Evolutionary conservation across 805 yeast genomes (phyloP).

Genomic region (Maudiozyma serrabonitensis): DNA sequence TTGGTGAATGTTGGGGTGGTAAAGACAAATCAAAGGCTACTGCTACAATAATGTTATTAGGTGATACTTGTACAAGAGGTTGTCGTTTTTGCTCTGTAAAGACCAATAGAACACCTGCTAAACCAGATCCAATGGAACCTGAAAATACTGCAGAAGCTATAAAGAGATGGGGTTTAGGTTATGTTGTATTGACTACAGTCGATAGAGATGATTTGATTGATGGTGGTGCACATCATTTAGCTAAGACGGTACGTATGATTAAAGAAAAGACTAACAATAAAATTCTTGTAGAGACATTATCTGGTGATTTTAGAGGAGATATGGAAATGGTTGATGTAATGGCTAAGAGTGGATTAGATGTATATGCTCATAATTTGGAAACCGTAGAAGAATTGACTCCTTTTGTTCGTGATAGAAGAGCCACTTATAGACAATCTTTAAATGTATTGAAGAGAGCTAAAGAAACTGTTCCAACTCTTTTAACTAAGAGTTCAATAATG

Average conservation of each 20-base stretch:
- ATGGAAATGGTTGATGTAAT: slow-evolving; percentile 66
- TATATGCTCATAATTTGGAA: slow-evolving; percentile 93
- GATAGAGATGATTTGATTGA: slow-evolving; percentile 92
- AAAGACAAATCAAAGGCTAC: slow-evolving; percentile 62
- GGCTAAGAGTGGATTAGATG: slow-evolving; percentile 85
- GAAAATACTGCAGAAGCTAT: slow-evolving; percentile 97
- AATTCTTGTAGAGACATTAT: slow-evolving; percentile 81
- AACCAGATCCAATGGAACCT: slow-evolving; percentile 93
- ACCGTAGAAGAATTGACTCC: slow-evolving; percentile 95
- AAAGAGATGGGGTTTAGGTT: slow-evolving; percentile 95
- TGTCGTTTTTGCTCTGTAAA: slow-evolving; percentile 96
- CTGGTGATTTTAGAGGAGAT: slow-evolving; percentile 95
- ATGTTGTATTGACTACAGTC: slow-evolving; percentile 93
- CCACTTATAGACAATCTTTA: slow-evolving; percentile 84
- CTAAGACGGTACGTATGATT: slow-evolving; percentile 76
- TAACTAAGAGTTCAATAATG: slow-evolving; percentile 94
- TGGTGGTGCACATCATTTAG: slow-evolving; percentile 88
- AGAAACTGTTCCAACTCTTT: slow-evolving; percentile 55
- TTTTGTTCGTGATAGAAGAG: slow-evolving; percentile 90
- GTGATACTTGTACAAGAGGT: slow-evolving; percentile 99
- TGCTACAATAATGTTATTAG: slow-evolving; percentile 96
- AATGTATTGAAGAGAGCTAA: slow-evolving; percentile 75
- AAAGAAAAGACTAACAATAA: slow-evolving; percentile 76
- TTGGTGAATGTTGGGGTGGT: slow-evolving; percentile 99
- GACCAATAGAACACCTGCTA: slow-evolving; percentile 77